These are phyloP conservation scores for Rubia peregrina DNA, from an alignment of 305 asterid species.

Conservation along the genomic window DNA sequence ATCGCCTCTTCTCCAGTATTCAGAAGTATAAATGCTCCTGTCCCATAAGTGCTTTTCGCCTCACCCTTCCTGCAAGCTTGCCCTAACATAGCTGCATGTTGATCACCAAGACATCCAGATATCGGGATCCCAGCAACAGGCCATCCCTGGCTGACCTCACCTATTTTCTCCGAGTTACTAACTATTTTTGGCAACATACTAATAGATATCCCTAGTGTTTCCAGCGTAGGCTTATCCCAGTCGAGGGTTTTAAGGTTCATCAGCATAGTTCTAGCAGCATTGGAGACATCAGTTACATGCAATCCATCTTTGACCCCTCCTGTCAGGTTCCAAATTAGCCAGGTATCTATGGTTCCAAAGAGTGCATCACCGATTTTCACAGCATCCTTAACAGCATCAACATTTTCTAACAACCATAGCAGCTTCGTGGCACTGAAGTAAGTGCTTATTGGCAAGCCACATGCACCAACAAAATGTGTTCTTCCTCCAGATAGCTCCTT, in stretches of 20 bases:
- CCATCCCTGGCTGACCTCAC: slow-evolving; percentile 69
- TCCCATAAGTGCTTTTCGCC: slow-evolving; percentile 93
- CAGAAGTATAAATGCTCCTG: slow-evolving; percentile 86
- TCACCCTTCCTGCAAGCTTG: slow-evolving; percentile 81
- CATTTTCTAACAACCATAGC: slow-evolving; percentile 76
- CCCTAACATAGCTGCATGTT: slow-evolving; percentile 95
- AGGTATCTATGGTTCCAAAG: slow-evolving; percentile 83
- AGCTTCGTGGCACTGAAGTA: slow-evolving; percentile 91
- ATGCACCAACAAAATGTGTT: slow-evolving; percentile 68
- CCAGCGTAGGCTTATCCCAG: slow-evolving; percentile 62
- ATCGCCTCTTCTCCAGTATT: slow-evolving; percentile 69
- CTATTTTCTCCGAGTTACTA: slow-evolving; percentile 70
- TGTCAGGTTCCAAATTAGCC: slow-evolving; percentile 92
- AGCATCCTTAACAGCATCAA: slow-evolving; percentile 51
- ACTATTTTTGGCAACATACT: slow-evolving; percentile 65
- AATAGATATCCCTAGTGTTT: slow-evolving; percentile 42
- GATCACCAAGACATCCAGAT: slow-evolving; percentile 93
- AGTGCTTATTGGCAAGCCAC: slow-evolving; percentile 94
- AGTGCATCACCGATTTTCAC: slow-evolving; percentile 67
- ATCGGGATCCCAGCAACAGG: slow-evolving; percentile 71
- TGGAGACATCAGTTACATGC: slow-evolving; percentile 81
- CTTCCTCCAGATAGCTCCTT: slow-evolving; percentile 74
- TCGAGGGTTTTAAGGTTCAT: slow-evolving; percentile 75
- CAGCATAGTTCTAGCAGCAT: slow-evolving; percentile 91
- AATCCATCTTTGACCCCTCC: slow-evolving; percentile 68